A percentile compares a stretch with the other conserved stretches of the same genome.
Conservation (phyloP, 768 basidiomycete species). For the Suillus variegatus region DNA sequence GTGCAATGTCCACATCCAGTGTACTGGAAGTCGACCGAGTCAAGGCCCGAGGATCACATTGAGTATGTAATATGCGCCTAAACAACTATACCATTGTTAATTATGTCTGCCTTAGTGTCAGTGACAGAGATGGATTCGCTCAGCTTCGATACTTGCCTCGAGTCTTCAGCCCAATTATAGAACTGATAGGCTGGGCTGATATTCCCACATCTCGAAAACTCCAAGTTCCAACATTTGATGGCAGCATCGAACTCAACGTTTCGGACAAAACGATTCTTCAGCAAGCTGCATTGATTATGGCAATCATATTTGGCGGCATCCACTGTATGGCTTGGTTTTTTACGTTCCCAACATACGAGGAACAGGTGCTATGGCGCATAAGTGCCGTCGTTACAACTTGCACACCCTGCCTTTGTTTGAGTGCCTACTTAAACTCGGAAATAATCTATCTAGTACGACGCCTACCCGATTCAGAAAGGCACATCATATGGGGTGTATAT, state of each 20-base stretch:
- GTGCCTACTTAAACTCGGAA: no score
- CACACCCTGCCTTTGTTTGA: background rate
- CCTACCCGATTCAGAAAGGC: no score
- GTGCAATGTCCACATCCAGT: background rate
- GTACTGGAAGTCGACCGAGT: background rate
- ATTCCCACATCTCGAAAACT: no score
- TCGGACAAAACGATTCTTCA: rapidly evolving
- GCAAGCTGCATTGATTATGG: background rate
- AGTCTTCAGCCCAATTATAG: background rate
- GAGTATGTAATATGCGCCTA: background rate
- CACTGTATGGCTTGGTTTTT: slow-evolving; percentile 29
- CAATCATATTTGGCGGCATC: slow-evolving; percentile 25
- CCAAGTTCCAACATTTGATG: background rate
- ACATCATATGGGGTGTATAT: no score
- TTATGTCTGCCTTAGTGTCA: background rate
- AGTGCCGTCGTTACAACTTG: slow-evolving; percentile 14
- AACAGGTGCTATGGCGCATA: slow-evolving; percentile 23
- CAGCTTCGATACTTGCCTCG: no score
- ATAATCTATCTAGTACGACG: no score
- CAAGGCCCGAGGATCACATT: background rate
- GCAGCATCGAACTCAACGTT: background rate
- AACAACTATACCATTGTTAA: background rate
- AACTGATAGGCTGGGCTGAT: background rate
- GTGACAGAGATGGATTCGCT: background rate
- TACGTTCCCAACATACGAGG: slow-evolving; percentile 17